These are phyloP conservation scores for Gnetum montanum DNA, from an alignment of 75 land plant genomes.

Conservation along the genomic window DNA sequence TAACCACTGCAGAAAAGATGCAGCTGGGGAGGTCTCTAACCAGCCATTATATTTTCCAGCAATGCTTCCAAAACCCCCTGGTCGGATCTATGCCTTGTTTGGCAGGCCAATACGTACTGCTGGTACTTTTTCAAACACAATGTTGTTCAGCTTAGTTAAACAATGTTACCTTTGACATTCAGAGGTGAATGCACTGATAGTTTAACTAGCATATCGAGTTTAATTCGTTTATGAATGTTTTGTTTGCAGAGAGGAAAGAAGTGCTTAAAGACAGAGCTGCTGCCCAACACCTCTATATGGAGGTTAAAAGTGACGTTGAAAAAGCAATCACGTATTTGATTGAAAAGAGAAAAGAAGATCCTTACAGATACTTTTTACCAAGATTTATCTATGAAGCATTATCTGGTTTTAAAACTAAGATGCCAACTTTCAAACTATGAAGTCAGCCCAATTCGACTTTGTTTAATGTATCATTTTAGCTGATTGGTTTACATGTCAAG, in stretches of 20 bases:
- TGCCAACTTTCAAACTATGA: conserved; percentile 76
- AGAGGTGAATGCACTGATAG: background rate
- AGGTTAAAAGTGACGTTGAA: conserved; percentile 66
- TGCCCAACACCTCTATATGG: conserved; percentile 49
- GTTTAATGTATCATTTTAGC: too few species aligned
- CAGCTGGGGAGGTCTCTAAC: conserved; percentile 47
- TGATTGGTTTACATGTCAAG: too few species aligned
- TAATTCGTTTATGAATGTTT: background rate
- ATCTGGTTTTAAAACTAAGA: conserved; percentile 26
- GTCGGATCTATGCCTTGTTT: conserved; percentile 63
- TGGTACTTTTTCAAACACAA: conserved; percentile 11
- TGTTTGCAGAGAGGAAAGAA: conserved; percentile 31
- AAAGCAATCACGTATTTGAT: conserved; percentile 38
- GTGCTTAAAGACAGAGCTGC: conserved; percentile 41
- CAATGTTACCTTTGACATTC: too few species aligned
- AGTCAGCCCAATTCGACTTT: too few species aligned
- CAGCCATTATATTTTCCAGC: conserved; percentile 49
- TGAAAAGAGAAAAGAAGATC: conserved; percentile 77
- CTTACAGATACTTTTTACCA: conserved; percentile 48
- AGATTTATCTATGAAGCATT: conserved; percentile 54
- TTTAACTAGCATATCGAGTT: background rate
- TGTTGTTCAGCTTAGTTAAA: too few species aligned
- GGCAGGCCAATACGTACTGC: conserved; percentile 79
- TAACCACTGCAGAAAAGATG: conserved; percentile 46
- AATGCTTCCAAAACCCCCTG: conserved; percentile 56